Evolutionary conservation across 2,329 filamentous ascomycete species (phyloP), one percentile per base, ranked within the genome.

Genomic region (Aureobasidium vineae): DNA sequence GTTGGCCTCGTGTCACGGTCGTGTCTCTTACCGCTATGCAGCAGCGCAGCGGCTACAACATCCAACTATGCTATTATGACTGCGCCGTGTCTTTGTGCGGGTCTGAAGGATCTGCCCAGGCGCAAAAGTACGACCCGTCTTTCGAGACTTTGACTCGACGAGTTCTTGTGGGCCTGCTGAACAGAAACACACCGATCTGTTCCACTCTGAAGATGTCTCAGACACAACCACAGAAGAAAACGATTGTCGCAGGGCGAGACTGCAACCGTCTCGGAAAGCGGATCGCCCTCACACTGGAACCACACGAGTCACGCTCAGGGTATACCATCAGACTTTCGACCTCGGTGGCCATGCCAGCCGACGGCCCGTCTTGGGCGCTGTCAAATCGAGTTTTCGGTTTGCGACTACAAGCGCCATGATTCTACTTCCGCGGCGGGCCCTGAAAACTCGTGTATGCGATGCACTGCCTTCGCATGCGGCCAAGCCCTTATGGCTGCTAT

Each of bases 211-310:
- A 45, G n/a, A 59, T 59, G 54, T 59, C 56, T 60, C 40, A 28
- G 56, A 19, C 28, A 38, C 8, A 38, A 47, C 26, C 28, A 60
- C 13, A 59, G 26, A 45, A 33, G 13, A 31, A 43, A 41, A 43
- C 54, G 54, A 59, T 49, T 60, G 56, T 49, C 28, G 56, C 56
- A 60, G 31, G n/a, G 40, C 56, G 56, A 60, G 56, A 60, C 56
- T 49, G 19, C 40, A 60, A 49, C 41, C 21, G 56, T 60, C 41
- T 38, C 56, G 56, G 40, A 19, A 19, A 8, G 5, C 56, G 41
- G 28, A 60, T 19, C 16, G 13, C 26, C 56, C n/a, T 63, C 59
- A 49, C 41, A 61, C 31, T 49, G 41, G 59, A 52, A 52, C 45
- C 8, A 40, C n/a, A n/a, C 31, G 33, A 63, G 43, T 50, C 59